Evolutionary conservation across 768 basidiomycete genomes (phyloP).

Genomic region (Boletus fagicola): DNA sequence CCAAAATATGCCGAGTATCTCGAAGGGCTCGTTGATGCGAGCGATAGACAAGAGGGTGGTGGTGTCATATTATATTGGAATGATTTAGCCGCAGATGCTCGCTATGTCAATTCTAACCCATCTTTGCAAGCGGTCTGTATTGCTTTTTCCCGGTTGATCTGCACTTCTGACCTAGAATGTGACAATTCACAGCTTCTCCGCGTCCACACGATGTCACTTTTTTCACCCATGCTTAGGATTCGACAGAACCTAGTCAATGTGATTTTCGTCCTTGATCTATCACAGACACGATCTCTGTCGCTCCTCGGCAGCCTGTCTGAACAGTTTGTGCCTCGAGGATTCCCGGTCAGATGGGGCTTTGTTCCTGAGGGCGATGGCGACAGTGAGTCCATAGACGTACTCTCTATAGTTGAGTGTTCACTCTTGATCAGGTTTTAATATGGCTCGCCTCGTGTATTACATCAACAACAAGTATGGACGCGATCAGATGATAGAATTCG

Average conservation of each 20-base stretch:
- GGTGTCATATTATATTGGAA: conserved; percentile 84
- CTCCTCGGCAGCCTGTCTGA: conserved; percentile 65
- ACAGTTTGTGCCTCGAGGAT: conserved; percentile 65
- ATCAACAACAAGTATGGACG: conserved; percentile 62
- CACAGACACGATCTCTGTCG: conserved; percentile 54
- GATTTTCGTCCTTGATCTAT: conserved; percentile 78
- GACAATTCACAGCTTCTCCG: conserved; percentile 27
- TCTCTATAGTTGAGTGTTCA: background rate
- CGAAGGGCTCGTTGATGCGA: conserved; percentile 87
- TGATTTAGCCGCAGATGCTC: conserved; percentile 79
- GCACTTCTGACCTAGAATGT: conserved; percentile 1
- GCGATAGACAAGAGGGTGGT: conserved; percentile 79
- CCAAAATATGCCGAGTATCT: conserved; percentile 27
- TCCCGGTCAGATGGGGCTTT: conserved; percentile 84
- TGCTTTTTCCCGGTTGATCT: background rate
- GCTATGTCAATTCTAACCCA: conserved; percentile 53
- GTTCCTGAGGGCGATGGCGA: conserved; percentile 61
- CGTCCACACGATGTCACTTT: conserved; percentile 45
- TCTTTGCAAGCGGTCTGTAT: conserved; percentile 49
- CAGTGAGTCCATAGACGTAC: conserved; percentile 23
- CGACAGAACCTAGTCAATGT: conserved; percentile 81
- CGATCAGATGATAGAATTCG: conserved; percentile 58
- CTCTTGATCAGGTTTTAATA: conserved; percentile 48
- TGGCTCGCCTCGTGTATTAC: conserved; percentile 74
- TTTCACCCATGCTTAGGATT: conserved; percentile 76